These are phyloP conservation scores for Ramaria sp. DNA, from an alignment of 768 basidiomycete genomes.

Conservation along the genomic window DNA sequence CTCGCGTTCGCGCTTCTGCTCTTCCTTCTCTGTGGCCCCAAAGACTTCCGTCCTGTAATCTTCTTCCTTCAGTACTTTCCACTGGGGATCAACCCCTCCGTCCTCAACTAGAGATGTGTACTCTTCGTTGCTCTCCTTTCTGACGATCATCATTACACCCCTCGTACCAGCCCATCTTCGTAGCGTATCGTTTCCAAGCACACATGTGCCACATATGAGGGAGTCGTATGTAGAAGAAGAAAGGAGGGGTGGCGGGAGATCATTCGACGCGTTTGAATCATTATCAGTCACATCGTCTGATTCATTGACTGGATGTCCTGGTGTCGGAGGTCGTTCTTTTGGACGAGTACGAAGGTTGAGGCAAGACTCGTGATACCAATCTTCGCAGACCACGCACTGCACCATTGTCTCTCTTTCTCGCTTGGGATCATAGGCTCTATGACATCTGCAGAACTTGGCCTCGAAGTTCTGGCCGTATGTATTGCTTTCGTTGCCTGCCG, in stretches of 20 bases:
- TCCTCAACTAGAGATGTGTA: background rate
- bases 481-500: conserved; percentile 48
- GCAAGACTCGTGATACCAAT: conserved; percentile 90
- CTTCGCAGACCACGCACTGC: conserved; percentile 82
- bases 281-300: conserved; percentile 34
- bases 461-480: conserved; percentile 65
- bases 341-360: conserved; percentile 68
- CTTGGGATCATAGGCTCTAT: conserved; percentile 57
- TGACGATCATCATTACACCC: conserved; percentile 58
- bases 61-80: conserved; percentile 38
- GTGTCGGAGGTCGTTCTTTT: conserved; percentile 31
- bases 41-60: conserved; percentile 15
- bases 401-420: conserved; percentile 80
- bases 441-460: conserved; percentile 66
- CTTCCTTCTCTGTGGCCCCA: conserved; percentile 17
- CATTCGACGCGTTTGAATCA: conserved; percentile 49
- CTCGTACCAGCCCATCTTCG: conserved; percentile 56
- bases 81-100: conserved; percentile 22
- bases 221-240: conserved; percentile 62
- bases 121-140: conserved; percentile 26
- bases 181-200: conserved; percentile 41
- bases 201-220: conserved; percentile 65
- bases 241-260: conserved; percentile 58
- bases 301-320: conserved; percentile 7
- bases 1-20: background rate